Conservation (phyloP, 768 basidiomycete species). For the Tricholoma sp. region DNA sequence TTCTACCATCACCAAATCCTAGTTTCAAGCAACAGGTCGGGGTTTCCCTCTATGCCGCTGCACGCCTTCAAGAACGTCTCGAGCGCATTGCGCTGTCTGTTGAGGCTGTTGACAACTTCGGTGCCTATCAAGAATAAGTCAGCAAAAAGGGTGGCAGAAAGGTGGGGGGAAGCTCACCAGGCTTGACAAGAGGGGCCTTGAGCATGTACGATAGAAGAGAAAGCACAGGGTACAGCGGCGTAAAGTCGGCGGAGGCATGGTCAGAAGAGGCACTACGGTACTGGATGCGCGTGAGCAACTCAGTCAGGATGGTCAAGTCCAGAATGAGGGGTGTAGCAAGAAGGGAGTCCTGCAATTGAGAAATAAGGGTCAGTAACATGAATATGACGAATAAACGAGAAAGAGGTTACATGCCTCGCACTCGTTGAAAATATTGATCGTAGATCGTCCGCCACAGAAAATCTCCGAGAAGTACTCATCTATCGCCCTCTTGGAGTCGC, state of each 20-base stretch:
- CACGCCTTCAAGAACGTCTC: constrained; percentile 94
- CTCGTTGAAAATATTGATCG: constrained; percentile 97
- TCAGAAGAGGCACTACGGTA: constrained; percentile 58
- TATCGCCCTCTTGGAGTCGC: constrained; percentile 98
- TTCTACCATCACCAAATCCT: constrained; percentile 72
- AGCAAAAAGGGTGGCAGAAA: not conserved
- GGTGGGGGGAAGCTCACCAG: constrained; percentile 39
- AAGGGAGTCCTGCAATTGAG: constrained; percentile 68
- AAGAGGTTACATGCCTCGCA: constrained; percentile 59
- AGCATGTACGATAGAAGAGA: constrained; percentile 96
- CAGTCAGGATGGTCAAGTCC: constrained; percentile 88
- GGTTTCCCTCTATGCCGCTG: constrained; percentile 77
- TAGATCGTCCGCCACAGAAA: constrained; percentile 90
- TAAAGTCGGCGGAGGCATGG: constrained; percentile 50
- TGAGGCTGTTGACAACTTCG: constrained; percentile 92
- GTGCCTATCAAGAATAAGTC: constrained; percentile 40
- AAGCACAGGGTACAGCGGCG: constrained; percentile 84
- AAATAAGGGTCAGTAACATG: not conserved
- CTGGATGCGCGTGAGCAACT: constrained; percentile 88
- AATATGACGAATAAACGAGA: not conserved
- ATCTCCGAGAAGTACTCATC: constrained; percentile 99
- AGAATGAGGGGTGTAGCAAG: constrained; percentile 95
- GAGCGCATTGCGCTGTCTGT: constrained; percentile 91
- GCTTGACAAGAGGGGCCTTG: constrained; percentile 97
- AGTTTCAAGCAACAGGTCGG: constrained; percentile 81